Evolutionary conservation across 495 filamentous ascomycete genomes (phyloP).

Genomic region (Hypoxylon cercidicola): DNA sequence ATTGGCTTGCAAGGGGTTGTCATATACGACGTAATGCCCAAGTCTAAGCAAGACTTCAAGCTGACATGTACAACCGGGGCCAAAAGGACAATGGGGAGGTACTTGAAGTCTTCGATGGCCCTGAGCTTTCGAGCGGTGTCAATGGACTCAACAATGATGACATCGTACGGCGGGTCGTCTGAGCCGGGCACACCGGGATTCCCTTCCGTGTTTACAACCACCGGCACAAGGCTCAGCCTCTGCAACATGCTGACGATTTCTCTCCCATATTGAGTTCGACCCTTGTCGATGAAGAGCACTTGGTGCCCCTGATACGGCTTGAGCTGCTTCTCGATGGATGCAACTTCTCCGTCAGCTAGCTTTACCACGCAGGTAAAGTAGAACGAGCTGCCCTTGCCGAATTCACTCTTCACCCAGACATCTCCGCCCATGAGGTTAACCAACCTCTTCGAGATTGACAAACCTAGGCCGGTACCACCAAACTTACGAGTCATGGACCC

Average conservation of each 20-base stretch:
- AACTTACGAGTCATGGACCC: slow-evolving; percentile 97
- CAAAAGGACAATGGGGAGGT: slow-evolving; percentile 93
- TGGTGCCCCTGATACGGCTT: slow-evolving; percentile 90
- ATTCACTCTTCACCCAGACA: slow-evolving; percentile 95
- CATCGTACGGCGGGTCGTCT: slow-evolving; percentile 78
- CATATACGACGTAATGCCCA: slow-evolving; percentile 98
- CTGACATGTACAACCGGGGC: slow-evolving; percentile 92
- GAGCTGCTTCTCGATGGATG: slow-evolving; percentile 82
- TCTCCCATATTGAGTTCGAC: slow-evolving; percentile 77
- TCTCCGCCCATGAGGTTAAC: slow-evolving; percentile 98
- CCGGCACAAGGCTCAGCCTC: slow-evolving; percentile 79
- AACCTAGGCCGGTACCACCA: slow-evolving; percentile 92
- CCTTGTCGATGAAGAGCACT: slow-evolving; percentile 96
- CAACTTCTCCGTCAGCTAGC: slow-evolving; percentile 83
- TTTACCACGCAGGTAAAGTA: slow-evolving; percentile 96
- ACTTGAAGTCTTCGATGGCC: slow-evolving; percentile 93
- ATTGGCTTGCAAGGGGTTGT: slow-evolving; percentile 95
- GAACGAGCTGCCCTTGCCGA: slow-evolving; percentile 93
- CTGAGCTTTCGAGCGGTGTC: slow-evolving; percentile 86
- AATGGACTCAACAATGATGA: slow-evolving; percentile 96
- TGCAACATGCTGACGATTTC: slow-evolving; percentile 84
- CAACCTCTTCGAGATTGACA: slow-evolving; percentile 95
- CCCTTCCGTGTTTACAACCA: slow-evolving; percentile 79
- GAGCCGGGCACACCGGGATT: slow-evolving; percentile 64
- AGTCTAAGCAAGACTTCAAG: slow-evolving; percentile 92